phyloP scores from a whole-genome alignment of 441 rosid species.

The Erysimum pusillum region DNA sequence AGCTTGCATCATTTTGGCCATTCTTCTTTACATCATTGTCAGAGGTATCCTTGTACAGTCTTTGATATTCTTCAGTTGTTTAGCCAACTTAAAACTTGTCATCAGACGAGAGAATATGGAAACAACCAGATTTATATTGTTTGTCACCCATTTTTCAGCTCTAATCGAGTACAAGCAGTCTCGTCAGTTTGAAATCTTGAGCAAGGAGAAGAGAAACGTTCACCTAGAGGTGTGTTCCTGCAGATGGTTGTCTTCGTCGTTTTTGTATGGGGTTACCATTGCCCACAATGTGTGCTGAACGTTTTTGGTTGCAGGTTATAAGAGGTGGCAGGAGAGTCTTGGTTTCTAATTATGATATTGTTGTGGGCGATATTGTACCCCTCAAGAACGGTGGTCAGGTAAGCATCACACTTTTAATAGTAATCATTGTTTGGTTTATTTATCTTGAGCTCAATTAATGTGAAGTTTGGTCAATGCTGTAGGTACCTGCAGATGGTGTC shows the following conservation, averaged over 20 bases:
- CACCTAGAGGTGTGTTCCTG: conserved; percentile 51
- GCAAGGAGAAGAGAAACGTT: no score
- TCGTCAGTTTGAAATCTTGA: conserved; percentile 70
- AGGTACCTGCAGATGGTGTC: no score
- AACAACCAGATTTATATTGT: conserved; percentile 6
- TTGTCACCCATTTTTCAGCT: conserved; percentile 52
- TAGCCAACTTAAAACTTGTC: background rate
- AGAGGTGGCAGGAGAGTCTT: conserved; percentile 71
- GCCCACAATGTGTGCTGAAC: conserved; percentile 4
- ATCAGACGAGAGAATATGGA: background rate
- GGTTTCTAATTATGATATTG: conserved; percentile 78
- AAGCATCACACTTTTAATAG: conserved; percentile 4
- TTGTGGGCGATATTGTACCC: conserved; percentile 92
- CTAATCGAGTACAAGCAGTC: conserved; percentile 80
- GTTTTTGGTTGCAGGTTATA: conserved; percentile 58
- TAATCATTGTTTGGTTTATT: background rate
- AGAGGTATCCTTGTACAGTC: conserved; percentile 58
- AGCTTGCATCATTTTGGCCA: conserved; percentile 72
- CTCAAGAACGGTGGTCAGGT: conserved; percentile 90
- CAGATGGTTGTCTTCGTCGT: background rate
- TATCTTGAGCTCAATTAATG: no score
- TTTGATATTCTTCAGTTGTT: conserved; percentile 8
- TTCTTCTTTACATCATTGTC: conserved; percentile 68
- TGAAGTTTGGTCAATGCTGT: no score
- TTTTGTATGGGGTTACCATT: background rate